These are phyloP conservation scores for Salvia rosmarinus DNA, from an alignment of 257 asterid genomes.

Conservation along the genomic window DNA sequence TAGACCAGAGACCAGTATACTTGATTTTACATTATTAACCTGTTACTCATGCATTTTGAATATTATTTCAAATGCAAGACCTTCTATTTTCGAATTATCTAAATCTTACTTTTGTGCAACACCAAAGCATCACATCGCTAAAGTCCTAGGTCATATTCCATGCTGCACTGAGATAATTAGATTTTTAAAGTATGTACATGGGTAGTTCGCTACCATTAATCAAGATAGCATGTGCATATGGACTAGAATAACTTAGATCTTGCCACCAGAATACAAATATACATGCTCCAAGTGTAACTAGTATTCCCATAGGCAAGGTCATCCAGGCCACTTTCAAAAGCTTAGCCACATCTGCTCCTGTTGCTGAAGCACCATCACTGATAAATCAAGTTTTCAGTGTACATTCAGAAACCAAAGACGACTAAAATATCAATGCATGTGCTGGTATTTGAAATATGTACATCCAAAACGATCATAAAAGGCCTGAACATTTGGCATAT, in stretches of 20 bases:
- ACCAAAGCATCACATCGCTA: background rate
- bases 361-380: slow-evolving; percentile 68
- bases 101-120: slow-evolving; percentile 2
- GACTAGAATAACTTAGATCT: slow-evolving; percentile 64
- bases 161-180: background rate
- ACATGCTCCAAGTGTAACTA: slow-evolving; percentile 63
- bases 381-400: slow-evolving; percentile 32
- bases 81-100: background rate
- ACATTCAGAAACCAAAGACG: slow-evolving; percentile 21
- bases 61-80: background rate
- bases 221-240: slow-evolving; percentile 87
- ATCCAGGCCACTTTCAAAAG: slow-evolving; percentile 92
- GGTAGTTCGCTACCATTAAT: slow-evolving; percentile 60
- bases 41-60: background rate
- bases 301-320: slow-evolving; percentile 74
- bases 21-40: too few relatives aligned
- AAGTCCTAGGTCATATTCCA: background rate
- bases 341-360: slow-evolving; percentile 59
- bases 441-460: slow-evolving; percentile 5
- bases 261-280: slow-evolving; percentile 87
- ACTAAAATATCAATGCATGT: slow-evolving; percentile 3
- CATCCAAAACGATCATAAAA: slow-evolving; percentile 16
- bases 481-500: slow-evolving; percentile 9
- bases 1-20: too few relatives aligned
- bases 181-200: slow-evolving; percentile 2